Evolutionary conservation across 169 alveolate species (phyloP), one percentile per base, ranked within the genome.

Genomic region (Eimeria praecox): DNA sequence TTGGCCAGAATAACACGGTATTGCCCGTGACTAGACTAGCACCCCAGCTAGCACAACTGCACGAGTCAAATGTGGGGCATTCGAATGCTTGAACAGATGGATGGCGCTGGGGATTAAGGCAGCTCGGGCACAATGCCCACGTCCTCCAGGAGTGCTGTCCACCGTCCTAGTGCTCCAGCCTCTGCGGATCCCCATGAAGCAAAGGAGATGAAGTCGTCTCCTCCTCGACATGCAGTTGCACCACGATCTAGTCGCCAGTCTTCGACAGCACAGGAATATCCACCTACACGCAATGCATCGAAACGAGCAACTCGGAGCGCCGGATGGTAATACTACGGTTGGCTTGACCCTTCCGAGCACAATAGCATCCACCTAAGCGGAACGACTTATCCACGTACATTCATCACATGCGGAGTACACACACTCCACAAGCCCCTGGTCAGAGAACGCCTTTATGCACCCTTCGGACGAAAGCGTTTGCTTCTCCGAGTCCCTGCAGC

Each of bases 381-480:
- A 27, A 12, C 64, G 38, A 22, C 0, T 30, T 44, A 78, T 44
- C 82, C 42, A 18, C 93, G 24, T 16, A 87, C 93, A 56, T 62
- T 87, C 93, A 71, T 62, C 64, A 83, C 93, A 87, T 22, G 93
- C 93, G 44, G 93, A 38, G 82, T 62, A 87, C 78, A 87, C 46
- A 22, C 78, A 56, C 64, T 87, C 93, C 66, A 87, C 93, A 16
- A 87, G 93, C n/a, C 93, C 93, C 42, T 87, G 46, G 62, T 87
- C 93, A 35, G 93, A 87, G 44, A 87, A 87, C 6, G 82, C 93
- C 93, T 40, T 42, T 22, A 30, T 87, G 75, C 78, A 87, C 16
- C 83, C 82, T 62, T 87, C 93, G 24, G 52, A 69, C 0, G 93
- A 56, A 20, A 62, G 82, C 82, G 71, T 18, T 62, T 87, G 69